These are phyloP conservation scores for Massarina eburnea DNA, from an alignment of 2,329 filamentous ascomycete genomes.

Conservation along the genomic window DNA sequence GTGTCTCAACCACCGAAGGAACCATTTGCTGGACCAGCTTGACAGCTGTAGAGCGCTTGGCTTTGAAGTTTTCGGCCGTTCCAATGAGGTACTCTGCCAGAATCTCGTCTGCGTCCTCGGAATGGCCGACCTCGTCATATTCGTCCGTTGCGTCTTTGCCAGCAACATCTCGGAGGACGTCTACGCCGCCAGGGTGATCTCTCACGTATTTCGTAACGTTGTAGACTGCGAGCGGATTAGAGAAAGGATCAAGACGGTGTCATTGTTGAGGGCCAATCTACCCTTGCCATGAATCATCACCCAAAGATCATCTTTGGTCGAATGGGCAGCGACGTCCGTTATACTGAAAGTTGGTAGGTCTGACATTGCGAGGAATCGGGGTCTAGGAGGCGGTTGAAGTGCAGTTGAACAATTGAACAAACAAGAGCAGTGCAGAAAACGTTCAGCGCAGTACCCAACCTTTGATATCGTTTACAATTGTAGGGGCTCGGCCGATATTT, in stretches of 20 bases:
- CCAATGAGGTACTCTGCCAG: constrained; percentile 40
- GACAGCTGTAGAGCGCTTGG: constrained; percentile 30
- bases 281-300: constrained; percentile 54
- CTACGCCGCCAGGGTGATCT: constrained; percentile 57
- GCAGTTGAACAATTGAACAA: no score
- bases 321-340: constrained; percentile 55
- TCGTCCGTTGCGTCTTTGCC: constrained; percentile 47
- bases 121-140: constrained; percentile 51
- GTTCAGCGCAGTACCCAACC: no score
- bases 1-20: constrained; percentile 5
- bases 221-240: constrained; percentile 49
- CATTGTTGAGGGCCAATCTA: constrained; percentile 1
- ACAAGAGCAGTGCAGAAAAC: no score
- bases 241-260: not conserved
- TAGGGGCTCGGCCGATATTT: not conserved
- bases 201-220: constrained; percentile 59
- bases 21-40: constrained; percentile 42
- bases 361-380: constrained; percentile 10
- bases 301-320: constrained; percentile 54
- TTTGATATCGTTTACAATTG: not conserved
- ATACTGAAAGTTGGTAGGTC: constrained; percentile 15
- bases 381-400: not conserved
- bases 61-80: constrained; percentile 13
- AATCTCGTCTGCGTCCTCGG: constrained; percentile 49
- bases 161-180: constrained; percentile 45